Evolutionary conservation across 129 eudicot species (phyloP).

Genomic region (Deinandra increscens): DNA sequence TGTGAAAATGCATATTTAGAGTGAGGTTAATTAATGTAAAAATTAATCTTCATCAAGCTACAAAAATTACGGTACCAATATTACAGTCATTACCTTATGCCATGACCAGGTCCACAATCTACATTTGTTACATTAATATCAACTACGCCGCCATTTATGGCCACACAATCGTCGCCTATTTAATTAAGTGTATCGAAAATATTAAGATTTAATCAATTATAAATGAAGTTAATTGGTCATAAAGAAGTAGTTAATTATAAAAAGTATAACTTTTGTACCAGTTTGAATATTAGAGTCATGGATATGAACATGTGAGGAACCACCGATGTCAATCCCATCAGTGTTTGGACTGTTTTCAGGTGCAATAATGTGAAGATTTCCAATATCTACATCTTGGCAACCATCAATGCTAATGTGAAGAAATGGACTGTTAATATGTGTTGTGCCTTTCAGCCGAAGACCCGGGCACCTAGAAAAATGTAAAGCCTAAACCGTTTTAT

Average conservation of each 20-base stretch:
- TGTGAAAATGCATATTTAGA: neutral
- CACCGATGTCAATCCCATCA: conserved; percentile 48
- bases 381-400: conserved; percentile 29
- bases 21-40: neutral
- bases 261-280: conserved; percentile 24
- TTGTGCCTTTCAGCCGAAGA: conserved; percentile 43
- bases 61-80: too few relatives aligned
- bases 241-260: neutral
- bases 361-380: conserved; percentile 30
- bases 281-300: conserved; percentile 32
- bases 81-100: conserved; percentile 50
- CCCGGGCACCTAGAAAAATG: conserved; percentile 41
- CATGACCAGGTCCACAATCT: conserved; percentile 57
- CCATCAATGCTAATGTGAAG: conserved; percentile 31
- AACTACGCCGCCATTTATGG: conserved; percentile 40
- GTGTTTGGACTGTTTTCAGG: conserved; percentile 53
- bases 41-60: too few relatives aligned
- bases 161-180: conserved; percentile 56
- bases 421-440: conserved; percentile 37
- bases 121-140: conserved; percentile 33
- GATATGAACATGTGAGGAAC: conserved; percentile 33
- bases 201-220: neutral
- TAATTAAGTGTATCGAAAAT: neutral
- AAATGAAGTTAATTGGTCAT: neutral
- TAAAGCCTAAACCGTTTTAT: conserved; percentile 39